A percentile compares a stretch with the other conserved stretches of the same genome.
These are phyloP conservation scores for Penicillium digitatum DNA, from an alignment of 2,329 filamentous ascomycete species.

Conservation along the genomic window DNA sequence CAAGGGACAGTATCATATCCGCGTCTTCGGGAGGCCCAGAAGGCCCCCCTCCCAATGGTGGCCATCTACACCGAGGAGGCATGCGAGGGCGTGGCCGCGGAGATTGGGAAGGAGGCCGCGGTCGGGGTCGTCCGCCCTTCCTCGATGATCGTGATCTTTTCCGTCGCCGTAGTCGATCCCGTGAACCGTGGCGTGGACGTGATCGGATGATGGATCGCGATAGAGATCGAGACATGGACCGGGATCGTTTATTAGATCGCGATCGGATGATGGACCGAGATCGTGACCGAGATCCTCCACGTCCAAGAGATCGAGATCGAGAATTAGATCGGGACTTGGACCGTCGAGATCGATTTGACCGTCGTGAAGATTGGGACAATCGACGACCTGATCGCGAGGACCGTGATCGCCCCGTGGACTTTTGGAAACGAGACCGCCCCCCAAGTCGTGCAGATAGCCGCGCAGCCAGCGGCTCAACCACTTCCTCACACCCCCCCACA, in stretches of 20 bases:
- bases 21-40: constrained; percentile 37
- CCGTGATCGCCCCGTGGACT: constrained; percentile 31
- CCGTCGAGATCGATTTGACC: constrained; percentile 34
- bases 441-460: constrained; percentile 32
- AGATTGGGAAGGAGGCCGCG: constrained; percentile 44
- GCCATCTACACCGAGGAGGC: constrained; percentile 36
- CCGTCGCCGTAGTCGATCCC: constrained; percentile 43
- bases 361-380: constrained; percentile 29
- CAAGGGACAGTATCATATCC: constrained; percentile 42
- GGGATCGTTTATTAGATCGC: constrained; percentile 16
- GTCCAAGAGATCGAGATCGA: constrained; percentile 31
- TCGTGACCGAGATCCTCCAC: constrained; percentile 26
- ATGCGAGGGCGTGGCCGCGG: constrained; percentile 44
- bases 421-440: constrained; percentile 42
- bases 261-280: constrained; percentile 34
- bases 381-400: constrained; percentile 28
- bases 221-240: constrained; percentile 34
- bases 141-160: constrained; percentile 44
- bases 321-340: constrained; percentile 35
- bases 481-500: constrained; percentile 13
- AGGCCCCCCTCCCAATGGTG: constrained; percentile 32
- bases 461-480: constrained; percentile 25
- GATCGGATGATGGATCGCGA: constrained; percentile 37
- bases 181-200: constrained; percentile 42
- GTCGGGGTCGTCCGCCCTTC: constrained; percentile 40